These are phyloP conservation scores for Citrullus mucosospermus DNA, from an alignment of 306 rosid genomes.

Conservation along the genomic window DNA sequence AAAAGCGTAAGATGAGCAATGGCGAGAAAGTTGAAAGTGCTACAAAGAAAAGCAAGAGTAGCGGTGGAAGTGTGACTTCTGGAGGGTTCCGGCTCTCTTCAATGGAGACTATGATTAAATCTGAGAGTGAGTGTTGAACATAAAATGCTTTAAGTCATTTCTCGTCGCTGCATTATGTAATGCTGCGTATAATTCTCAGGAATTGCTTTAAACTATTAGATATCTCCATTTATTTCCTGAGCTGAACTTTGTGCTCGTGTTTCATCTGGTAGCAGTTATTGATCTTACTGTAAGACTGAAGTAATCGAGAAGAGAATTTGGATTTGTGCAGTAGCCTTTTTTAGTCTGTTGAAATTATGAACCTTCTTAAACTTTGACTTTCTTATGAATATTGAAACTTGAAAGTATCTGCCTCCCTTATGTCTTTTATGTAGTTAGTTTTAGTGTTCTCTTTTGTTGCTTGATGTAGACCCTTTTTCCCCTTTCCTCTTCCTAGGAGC, in stretches of 20 bases:
- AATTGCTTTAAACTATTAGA: background rate
- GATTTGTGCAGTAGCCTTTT: background rate
- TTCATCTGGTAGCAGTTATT: background rate
- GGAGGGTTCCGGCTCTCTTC: constrained; percentile 20
- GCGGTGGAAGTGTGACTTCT: constrained; percentile 12
- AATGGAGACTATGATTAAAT: constrained; percentile 20
- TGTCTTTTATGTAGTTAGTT: background rate
- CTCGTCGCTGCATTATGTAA: background rate
- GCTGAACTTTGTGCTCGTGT: background rate
- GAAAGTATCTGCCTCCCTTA: background rate
- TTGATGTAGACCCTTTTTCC: background rate
- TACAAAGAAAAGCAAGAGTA: constrained; percentile 47
- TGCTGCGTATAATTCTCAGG: background rate
- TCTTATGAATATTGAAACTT: background rate
- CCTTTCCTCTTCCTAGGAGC: constrained; percentile 15
- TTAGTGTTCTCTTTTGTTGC: background rate
- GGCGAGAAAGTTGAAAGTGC: constrained; percentile 27
- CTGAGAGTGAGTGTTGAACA: constrained; percentile 38
- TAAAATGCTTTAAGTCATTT: background rate
- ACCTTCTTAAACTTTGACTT: background rate
- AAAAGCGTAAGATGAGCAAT: constrained; percentile 36
- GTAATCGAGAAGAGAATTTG: background rate
- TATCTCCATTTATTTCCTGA: background rate
- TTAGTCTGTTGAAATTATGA: background rate
- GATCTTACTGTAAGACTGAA: background rate